Percentiles rank a stretch among this genome's conserved stretches.
These are phyloP conservation scores for Alternaria ventricosa DNA, from an alignment of 2,329 filamentous ascomycete species.

Conservation along the genomic window DNA sequence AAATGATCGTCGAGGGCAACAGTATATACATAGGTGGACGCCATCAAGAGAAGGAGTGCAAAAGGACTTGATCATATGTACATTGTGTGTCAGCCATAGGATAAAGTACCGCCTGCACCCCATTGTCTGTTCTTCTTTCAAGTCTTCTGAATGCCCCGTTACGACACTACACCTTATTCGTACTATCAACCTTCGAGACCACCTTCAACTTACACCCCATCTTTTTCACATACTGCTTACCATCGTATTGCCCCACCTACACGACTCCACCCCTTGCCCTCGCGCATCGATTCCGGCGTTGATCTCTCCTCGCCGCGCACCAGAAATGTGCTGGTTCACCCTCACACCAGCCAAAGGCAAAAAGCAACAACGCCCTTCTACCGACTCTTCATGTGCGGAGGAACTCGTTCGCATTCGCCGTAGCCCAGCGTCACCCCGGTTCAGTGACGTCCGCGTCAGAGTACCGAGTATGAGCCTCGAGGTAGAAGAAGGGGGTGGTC, in stretches of 20 bases:
- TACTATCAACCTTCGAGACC: constrained; percentile 24
- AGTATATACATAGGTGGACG: constrained; percentile 27
- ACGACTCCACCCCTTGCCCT: constrained; percentile 26
- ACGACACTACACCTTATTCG: constrained; percentile 21
- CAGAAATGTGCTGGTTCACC: constrained; percentile 43
- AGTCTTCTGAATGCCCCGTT: constrained; percentile 29
- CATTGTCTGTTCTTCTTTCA: constrained; percentile 8
- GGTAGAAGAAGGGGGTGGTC: constrained; percentile 22
- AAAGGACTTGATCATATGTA: constrained; percentile 16
- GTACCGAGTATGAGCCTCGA: constrained; percentile 28
- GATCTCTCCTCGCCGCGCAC: constrained; percentile 10
- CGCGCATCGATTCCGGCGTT: constrained; percentile 23
- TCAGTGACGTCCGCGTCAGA: constrained; percentile 30
- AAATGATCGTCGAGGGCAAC: constrained; percentile 21
- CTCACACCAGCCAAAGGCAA: constrained; percentile 34
- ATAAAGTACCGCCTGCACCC: constrained; percentile 23
- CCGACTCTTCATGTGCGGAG: constrained; percentile 33
- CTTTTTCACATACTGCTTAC: constrained; percentile 25
- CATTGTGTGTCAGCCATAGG: constrained; percentile 11
- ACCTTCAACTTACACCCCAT: constrained; percentile 27
- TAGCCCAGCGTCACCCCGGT: constrained; percentile 24
- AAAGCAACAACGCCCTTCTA: constrained; percentile 21
- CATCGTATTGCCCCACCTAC: constrained; percentile 33
- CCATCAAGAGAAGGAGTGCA: constrained; percentile 15
- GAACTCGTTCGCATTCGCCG: constrained; percentile 38